phyloP scores from a whole-genome alignment of 2,329 filamentous ascomycete species.

The Phoma sp. region DNA sequence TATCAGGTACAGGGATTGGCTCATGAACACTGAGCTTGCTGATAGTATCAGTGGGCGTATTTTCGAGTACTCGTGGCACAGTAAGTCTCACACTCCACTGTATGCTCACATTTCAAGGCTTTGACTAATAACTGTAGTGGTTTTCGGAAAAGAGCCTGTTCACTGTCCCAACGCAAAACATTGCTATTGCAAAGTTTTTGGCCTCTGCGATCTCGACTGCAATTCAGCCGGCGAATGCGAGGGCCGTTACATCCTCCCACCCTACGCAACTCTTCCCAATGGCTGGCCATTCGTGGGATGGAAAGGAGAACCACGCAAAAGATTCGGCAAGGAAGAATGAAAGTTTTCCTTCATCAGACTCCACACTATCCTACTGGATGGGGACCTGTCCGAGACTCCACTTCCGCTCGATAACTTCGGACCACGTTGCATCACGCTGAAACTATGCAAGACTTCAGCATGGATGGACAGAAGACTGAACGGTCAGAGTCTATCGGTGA shows the following conservation, averaged over 20 bases:
- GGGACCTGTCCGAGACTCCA: no score
- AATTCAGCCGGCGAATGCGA: slow-evolving; percentile 56
- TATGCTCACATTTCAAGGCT: background rate
- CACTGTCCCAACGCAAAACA: slow-evolving; percentile 66
- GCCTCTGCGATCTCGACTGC: slow-evolving; percentile 60
- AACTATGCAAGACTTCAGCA: no score
- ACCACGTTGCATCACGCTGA: no score
- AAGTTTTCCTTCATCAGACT: background rate
- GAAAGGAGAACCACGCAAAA: slow-evolving; percentile 37
- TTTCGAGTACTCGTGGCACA: slow-evolving; percentile 67
- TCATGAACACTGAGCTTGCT: slow-evolving; percentile 53
- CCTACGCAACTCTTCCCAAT: slow-evolving; percentile 61
- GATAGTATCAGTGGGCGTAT: slow-evolving; percentile 60
- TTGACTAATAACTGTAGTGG: slow-evolving; percentile 33
- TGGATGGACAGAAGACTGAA: no score
- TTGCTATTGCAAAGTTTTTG: slow-evolving; percentile 72
- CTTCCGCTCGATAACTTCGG: no score
- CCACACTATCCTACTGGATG: no score
- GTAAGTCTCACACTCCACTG: slow-evolving; percentile 46
- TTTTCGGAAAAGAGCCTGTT: slow-evolving; percentile 51
- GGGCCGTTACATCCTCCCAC: slow-evolving; percentile 65
- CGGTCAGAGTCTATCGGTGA: no score
- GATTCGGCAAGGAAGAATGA: slow-evolving; percentile 11
- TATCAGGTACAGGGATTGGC: slow-evolving; percentile 56
- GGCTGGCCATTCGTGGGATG: slow-evolving; percentile 68